phyloP scores from a whole-genome alignment of 129 eudicot genomes.

The Ambrosia artemisiifolia region DNA sequence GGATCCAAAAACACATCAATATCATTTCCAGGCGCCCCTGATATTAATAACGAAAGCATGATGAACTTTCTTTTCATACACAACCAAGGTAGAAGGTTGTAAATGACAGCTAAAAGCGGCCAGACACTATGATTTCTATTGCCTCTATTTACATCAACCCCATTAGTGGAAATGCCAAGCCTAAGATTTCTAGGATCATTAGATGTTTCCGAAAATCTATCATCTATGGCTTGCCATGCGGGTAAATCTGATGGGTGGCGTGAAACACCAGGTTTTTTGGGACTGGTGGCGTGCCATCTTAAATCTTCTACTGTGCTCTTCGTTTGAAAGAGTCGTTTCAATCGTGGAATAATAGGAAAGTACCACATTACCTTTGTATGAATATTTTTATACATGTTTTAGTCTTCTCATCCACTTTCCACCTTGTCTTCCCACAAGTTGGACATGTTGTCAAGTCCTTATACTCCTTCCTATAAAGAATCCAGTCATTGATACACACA shows the following conservation, averaged over 20 bases:
- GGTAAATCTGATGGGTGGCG: neutral
- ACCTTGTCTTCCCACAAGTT: neutral
- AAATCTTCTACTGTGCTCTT: neutral
- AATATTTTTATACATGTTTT: neutral
- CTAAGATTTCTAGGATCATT: neutral
- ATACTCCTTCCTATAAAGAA: neutral
- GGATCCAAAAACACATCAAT: neutral
- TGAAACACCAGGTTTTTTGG: neutral
- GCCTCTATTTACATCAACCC: neutral
- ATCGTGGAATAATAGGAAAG: neutral
- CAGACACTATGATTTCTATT: neutral
- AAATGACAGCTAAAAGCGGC: neutral
- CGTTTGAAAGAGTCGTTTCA: neutral
- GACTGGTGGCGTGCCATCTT: neutral
- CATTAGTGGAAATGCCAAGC: neutral
- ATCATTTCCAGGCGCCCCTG: neutral
- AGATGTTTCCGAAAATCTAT: neutral
- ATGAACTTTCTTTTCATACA: neutral
- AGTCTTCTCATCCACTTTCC: neutral
- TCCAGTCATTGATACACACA: neutral
- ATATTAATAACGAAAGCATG: neutral
- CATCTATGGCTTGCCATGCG: neutral
- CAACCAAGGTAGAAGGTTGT: neutral
- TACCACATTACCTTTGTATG: neutral
- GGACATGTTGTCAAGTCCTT: neutral